A percentile compares a stretch with the other conserved stretches of the same genome.
Conservation (phyloP, 179 eudicot genomes). For the Amaranthus tricolor region DNA sequence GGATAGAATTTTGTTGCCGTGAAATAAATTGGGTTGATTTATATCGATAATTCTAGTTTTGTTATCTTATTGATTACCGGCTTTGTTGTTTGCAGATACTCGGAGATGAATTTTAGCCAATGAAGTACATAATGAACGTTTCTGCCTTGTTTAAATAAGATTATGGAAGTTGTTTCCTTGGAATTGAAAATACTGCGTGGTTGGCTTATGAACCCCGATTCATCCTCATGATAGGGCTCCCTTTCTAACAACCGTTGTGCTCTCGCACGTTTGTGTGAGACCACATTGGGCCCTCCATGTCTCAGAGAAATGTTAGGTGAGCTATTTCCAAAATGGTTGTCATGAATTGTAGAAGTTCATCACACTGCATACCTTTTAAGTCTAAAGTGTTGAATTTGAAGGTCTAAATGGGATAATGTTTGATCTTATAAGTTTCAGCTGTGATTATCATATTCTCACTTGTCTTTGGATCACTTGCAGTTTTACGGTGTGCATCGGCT, state of each 20-base stretch:
- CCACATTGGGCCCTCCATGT: constrained; percentile 50
- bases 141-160: constrained; percentile 38
- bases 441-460: background rate
- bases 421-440: background rate
- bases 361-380: background rate
- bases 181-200: constrained; percentile 28
- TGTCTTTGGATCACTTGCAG: constrained; percentile 22
- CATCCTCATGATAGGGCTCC: constrained; percentile 41
- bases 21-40: background rate
- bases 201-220: constrained; percentile 31
- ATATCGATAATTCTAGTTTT: background rate
- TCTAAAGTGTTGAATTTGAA: background rate
- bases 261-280: constrained; percentile 45
- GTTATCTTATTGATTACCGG: background rate
- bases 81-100: constrained; percentile 58
- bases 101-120: constrained; percentile 94
- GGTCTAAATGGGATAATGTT: no score
- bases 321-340: background rate
- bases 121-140: constrained; percentile 44
- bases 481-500: constrained; percentile 31
- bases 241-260: constrained; percentile 52
- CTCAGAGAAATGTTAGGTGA: constrained; percentile 46
- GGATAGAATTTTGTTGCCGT: constrained; percentile 10
- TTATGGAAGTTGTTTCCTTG: constrained; percentile 25
- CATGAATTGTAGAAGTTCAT: background rate